Evolutionary conservation across 768 basidiomycete species (phyloP), one percentile per base, ranked within the genome.

Genomic region (Pholiota molesta): DNA sequence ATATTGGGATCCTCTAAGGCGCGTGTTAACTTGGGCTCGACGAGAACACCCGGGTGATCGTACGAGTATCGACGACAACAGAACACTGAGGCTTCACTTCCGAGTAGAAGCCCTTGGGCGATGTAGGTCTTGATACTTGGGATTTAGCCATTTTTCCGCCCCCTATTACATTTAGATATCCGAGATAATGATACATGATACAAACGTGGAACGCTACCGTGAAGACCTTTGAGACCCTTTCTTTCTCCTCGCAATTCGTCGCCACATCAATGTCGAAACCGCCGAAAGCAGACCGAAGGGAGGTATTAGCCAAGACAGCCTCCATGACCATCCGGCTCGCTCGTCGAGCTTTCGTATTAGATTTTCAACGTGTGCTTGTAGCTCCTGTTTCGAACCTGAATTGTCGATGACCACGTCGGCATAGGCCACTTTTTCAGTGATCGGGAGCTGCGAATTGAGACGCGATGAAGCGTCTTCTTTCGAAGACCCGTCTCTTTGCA

Each of bases 331-430:
- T 9, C 88, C 86, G 0, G 75, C 80, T 17, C 81, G 75, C 40
- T 75, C 77, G 55, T 82, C 77, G 9, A 86, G 62, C 55, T 69
- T 72, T 49, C 70, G 69, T 8, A 87, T 63, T 72, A 91, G 73
- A 62, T 62, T 59, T 74, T 75, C 83, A 68, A 91, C 77, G 72
- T 84, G 71, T 66, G 65, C 68, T 37, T 88, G 79, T 10, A 98
- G 79, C 61, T 95, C 94, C 37, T 81, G 73, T 8, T 78, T 76
- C 0, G 89, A 80, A 1, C 94, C 94, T 6, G 92, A 93, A 72
- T 99, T 99, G 76, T 98, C 95, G 33, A 99, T 72, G 53, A 97
- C 87, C 55, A 86, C 71, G 70, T 96, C 94, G 3, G 95, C 96
- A 64, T 92, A 95, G n/a, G 77, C 68, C 5, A 95, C 78, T 72